phyloP scores from a whole-genome alignment of 768 basidiomycete genomes.

The Tulasnella sp. region DNA sequence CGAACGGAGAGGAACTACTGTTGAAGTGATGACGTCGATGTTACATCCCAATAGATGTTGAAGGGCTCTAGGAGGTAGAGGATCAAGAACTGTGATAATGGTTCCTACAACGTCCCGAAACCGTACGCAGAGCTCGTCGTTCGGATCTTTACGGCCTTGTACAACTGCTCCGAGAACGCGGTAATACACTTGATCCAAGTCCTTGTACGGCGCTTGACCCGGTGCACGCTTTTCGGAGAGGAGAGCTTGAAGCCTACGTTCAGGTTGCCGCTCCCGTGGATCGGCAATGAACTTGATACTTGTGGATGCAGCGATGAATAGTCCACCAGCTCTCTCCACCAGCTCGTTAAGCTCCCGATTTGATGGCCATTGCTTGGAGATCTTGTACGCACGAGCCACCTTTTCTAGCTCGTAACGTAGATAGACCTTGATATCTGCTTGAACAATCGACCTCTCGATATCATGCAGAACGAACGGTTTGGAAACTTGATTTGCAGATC shows the following conservation, averaged over 20 bases:
- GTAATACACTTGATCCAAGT: neutral
- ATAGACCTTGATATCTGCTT: constrained; percentile 12
- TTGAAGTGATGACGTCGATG: neutral
- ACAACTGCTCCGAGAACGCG: neutral
- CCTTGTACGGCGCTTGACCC: neutral
- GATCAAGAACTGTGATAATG: neutral
- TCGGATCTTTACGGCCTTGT: neutral
- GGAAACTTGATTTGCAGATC: no score
- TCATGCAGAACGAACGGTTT: constrained; percentile 12
- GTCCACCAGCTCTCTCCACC: neutral
- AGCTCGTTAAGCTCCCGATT: neutral
- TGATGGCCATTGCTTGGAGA: neutral
- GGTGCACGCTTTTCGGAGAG: neutral
- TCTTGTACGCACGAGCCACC: neutral
- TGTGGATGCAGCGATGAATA: neutral
- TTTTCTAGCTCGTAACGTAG: constrained; percentile 3
- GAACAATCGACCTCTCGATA: constrained; percentile 5
- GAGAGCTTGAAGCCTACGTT: neutral
- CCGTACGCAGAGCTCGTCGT: neutral
- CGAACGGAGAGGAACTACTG: neutral
- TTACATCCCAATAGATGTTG: neutral
- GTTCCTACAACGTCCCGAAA: constrained; percentile 5
- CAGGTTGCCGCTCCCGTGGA: neutral
- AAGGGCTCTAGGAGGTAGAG: neutral
- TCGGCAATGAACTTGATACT: neutral